Evolutionary conservation across 1,284 basidiomycete genomes (phyloP).

Genomic region (Cryptococcus sp.): DNA sequence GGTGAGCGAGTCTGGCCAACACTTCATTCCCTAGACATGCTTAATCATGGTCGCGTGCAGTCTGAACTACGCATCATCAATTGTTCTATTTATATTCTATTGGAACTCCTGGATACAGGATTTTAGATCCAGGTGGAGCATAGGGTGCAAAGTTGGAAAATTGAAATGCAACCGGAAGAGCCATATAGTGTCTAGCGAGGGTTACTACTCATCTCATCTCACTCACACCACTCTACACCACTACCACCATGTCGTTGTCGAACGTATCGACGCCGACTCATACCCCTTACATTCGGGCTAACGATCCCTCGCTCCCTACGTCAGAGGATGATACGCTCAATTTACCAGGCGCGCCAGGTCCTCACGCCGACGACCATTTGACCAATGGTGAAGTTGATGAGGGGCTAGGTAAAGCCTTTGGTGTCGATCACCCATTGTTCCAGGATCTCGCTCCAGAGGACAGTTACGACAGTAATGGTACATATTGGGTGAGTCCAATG

Average conservation of each 20-base stretch:
- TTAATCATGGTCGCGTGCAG: too few relatives aligned
- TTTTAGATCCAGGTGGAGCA: too few relatives aligned
- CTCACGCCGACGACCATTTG: background rate
- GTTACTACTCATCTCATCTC: background rate
- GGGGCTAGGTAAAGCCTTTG: conserved; percentile 4
- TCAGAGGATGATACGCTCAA: background rate
- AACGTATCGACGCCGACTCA: background rate
- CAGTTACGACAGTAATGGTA: conserved; percentile 36
- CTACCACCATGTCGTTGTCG: background rate
- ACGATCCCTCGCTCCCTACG: background rate
- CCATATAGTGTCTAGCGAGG: too few relatives aligned
- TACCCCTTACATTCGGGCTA: background rate
- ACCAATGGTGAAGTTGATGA: conserved; percentile 4
- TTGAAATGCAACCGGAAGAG: too few relatives aligned
- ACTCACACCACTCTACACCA: background rate
- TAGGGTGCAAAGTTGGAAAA: too few relatives aligned
- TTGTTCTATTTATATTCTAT: too few relatives aligned
- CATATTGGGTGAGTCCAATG: conserved; percentile 40
- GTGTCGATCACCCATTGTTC: conserved; percentile 41
- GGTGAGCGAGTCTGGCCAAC: too few relatives aligned
- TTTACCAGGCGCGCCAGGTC: background rate
- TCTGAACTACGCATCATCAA: too few relatives aligned
- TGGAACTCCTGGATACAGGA: too few relatives aligned
- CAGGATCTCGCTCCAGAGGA: conserved; percentile 44
- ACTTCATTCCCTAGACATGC: too few relatives aligned